Evolutionary conservation across 2,329 filamentous ascomycete genomes (phyloP).

Genomic region (Bipolaris zeicola): DNA sequence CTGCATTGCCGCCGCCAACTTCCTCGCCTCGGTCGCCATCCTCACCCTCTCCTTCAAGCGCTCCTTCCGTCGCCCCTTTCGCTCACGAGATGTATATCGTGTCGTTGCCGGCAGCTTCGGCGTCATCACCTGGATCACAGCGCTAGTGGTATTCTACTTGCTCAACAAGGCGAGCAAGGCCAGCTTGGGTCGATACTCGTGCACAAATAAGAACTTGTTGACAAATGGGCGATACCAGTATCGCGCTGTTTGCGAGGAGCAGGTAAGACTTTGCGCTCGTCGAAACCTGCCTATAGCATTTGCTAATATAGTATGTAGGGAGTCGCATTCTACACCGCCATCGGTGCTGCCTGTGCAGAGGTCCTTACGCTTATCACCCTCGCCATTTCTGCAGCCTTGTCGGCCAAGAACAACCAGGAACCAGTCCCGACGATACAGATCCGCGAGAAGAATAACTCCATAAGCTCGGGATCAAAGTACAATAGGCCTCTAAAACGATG

Average conservation of each 20-base stretch:
- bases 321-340: slow-evolving; percentile 45
- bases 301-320: slow-evolving; percentile 33
- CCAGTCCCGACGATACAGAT: slow-evolving; percentile 31
- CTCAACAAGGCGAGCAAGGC: slow-evolving; percentile 46
- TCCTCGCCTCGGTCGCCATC: slow-evolving; percentile 42
- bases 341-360: slow-evolving; percentile 41
- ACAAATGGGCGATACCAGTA: slow-evolving; percentile 47
- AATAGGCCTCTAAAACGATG: slow-evolving; percentile 24
- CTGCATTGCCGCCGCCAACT: slow-evolving; percentile 41
- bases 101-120: slow-evolving; percentile 42
- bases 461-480: slow-evolving; percentile 27
- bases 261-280: slow-evolving; percentile 27
- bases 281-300: not conserved
- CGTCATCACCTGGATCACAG: slow-evolving; percentile 43
- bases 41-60: slow-evolving; percentile 41
- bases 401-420: slow-evolving; percentile 31
- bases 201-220: slow-evolving; percentile 40
- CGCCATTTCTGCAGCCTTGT: slow-evolving; percentile 36
- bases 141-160: slow-evolving; percentile 41
- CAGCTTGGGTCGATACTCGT: slow-evolving; percentile 45
- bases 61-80: slow-evolving; percentile 42
- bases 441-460: slow-evolving; percentile 35
- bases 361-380: slow-evolving; percentile 41
- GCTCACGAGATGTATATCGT: slow-evolving; percentile 43
- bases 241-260: slow-evolving; percentile 46